phyloP scores from a whole-genome alignment of 2,329 filamentous ascomycete genomes.

The Fusarium chuoi region DNA sequence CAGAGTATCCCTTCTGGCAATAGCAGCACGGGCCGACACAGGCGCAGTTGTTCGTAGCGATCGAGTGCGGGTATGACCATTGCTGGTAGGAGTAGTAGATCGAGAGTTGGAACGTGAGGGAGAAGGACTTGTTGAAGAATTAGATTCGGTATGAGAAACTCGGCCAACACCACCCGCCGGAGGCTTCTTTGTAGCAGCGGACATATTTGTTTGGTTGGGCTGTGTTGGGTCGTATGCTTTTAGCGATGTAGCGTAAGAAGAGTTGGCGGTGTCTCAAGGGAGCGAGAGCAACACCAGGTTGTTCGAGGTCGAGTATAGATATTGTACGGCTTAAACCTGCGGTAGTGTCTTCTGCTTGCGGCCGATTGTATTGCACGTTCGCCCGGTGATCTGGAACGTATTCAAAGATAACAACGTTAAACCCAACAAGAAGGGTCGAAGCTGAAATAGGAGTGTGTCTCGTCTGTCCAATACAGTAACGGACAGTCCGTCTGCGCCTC shows the following conservation, averaged over 20 bases:
- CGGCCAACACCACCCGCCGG: constrained; percentile 59
- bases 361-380: constrained; percentile 36
- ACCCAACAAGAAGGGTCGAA: constrained; percentile 34
- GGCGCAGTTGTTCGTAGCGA: constrained; percentile 73
- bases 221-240: constrained; percentile 26
- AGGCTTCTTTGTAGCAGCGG: constrained; percentile 64
- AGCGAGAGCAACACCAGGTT: constrained; percentile 14
- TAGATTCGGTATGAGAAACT: constrained; percentile 54
- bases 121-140: constrained; percentile 49
- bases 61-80: constrained; percentile 64
- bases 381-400: constrained; percentile 39
- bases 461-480: constrained; percentile 11
- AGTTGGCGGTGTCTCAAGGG: constrained; percentile 22
- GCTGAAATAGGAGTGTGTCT: constrained; percentile 42
- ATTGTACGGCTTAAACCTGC: constrained; percentile 17
- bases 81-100: constrained; percentile 56
- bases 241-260: constrained; percentile 18
- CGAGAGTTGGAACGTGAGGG: constrained; percentile 53
- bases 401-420: constrained; percentile 32
- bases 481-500: constrained; percentile 38
- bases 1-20: constrained; percentile 66
- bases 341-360: constrained; percentile 26
- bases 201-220: constrained; percentile 54
- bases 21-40: constrained; percentile 78
- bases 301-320: constrained; percentile 25